phyloP scores from a whole-genome alignment of 768 basidiomycete genomes.

The Austroboletus festivus region DNA sequence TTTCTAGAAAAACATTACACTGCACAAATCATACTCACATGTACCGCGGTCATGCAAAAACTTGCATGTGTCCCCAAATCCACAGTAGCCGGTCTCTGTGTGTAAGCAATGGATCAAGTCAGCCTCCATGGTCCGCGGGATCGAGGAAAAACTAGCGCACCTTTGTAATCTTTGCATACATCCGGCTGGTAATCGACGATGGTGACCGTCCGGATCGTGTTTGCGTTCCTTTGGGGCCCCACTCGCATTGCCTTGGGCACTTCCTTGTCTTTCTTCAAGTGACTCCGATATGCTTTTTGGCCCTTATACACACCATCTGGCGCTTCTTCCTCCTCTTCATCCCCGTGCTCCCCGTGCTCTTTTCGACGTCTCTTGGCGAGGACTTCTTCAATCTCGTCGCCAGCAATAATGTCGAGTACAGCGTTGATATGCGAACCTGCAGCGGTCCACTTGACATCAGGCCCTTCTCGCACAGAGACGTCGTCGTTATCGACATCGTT shows the following conservation, averaged over 20 bases:
- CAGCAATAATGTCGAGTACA: conserved; percentile 73
- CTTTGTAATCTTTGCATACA: conserved; percentile 99
- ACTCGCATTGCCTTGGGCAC: conserved; percentile 85
- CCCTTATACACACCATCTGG: conserved; percentile 85
- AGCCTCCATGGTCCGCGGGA: conserved; percentile 16
- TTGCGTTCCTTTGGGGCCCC: conserved; percentile 71
- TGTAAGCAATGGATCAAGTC: conserved; percentile 1
- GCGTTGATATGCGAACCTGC: conserved; percentile 72
- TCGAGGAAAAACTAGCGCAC: conserved; percentile 35
- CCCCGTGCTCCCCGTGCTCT: conserved; percentile 47
- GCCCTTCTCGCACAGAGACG: conserved; percentile 41
- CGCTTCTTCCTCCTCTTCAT: conserved; percentile 53
- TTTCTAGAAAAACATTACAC: conserved; percentile 2
- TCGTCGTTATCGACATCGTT: conserved; percentile 40
- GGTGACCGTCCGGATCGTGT: conserved; percentile 90
- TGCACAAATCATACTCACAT: conserved; percentile 49
- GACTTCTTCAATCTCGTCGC: conserved; percentile 76
- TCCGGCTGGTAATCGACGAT: conserved; percentile 98
- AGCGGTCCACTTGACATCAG: conserved; percentile 76
- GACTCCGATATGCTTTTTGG: conserved; percentile 73
- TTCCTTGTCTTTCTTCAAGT: conserved; percentile 79
- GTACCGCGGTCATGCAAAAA: conserved; percentile 98
- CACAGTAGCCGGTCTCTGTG: conserved; percentile 96
- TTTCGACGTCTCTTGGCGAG: conserved; percentile 66
- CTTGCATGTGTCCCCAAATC: conserved; percentile 98